These are phyloP conservation scores for Stachybotrys chlorohalonatus DNA, from an alignment of 2,329 filamentous ascomycete species.

Conservation along the genomic window DNA sequence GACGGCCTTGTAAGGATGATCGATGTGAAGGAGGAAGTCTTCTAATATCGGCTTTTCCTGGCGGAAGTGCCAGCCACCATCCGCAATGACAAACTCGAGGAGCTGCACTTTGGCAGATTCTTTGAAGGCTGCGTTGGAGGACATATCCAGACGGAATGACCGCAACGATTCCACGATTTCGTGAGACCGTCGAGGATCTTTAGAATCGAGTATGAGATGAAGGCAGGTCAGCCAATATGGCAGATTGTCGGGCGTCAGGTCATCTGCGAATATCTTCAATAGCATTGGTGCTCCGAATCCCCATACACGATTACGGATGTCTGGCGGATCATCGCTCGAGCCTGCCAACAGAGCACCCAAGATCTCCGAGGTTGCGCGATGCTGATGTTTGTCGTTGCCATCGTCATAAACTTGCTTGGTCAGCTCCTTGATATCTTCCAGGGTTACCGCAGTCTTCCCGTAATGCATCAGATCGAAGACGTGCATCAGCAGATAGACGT, in stretches of 20 bases:
- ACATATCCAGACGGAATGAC: slow-evolving; percentile 84
- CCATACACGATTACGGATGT: slow-evolving; percentile 73
- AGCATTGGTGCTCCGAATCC: slow-evolving; percentile 84
- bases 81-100: slow-evolving; percentile 77
- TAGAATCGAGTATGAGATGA: slow-evolving; percentile 77
- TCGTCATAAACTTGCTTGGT: slow-evolving; percentile 74
- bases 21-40: slow-evolving; percentile 82
- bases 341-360: slow-evolving; percentile 76
- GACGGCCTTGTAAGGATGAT: slow-evolving; percentile 97
- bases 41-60: slow-evolving; percentile 79
- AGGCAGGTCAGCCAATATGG: slow-evolving; percentile 93
- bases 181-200: slow-evolving; percentile 80
- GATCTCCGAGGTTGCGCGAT: slow-evolving; percentile 91
- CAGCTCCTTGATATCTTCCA: slow-evolving; percentile 82
- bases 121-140: slow-evolving; percentile 95
- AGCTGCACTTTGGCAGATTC: slow-evolving; percentile 94
- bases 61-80: slow-evolving; percentile 94
- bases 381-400: slow-evolving; percentile 94
- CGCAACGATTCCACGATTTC: slow-evolving; percentile 78
- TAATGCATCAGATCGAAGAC: slow-evolving; percentile 84
- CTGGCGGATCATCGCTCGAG: slow-evolving; percentile 66
- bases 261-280: slow-evolving; percentile 78
- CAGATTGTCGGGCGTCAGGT: slow-evolving; percentile 86
- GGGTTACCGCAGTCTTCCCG: slow-evolving; percentile 65
- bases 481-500: slow-evolving; percentile 78